These are phyloP conservation scores for Pistacia atlantica DNA, from an alignment of 345 rosid species.

Conservation along the genomic window DNA sequence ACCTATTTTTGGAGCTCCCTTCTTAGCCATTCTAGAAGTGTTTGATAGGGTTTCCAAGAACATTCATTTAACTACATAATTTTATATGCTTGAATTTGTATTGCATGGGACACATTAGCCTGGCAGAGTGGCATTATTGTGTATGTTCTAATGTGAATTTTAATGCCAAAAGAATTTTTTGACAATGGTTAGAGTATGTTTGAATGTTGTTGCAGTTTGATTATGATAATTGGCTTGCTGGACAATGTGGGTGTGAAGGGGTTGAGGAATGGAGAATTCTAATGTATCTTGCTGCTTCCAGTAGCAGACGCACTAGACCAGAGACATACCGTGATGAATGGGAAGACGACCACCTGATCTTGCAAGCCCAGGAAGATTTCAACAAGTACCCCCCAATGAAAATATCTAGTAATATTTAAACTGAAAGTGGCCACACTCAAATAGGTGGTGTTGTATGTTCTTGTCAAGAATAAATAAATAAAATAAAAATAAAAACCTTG, in stretches of 20 bases:
- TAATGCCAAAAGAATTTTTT: not conserved
- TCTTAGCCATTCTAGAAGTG: not conserved
- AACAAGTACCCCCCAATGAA: conserved; percentile 27
- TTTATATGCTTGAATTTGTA: too few relatives aligned
- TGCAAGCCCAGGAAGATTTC: conserved; percentile 56
- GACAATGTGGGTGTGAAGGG: conserved; percentile 33
- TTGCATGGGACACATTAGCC: too few relatives aligned
- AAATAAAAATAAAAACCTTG: not conserved
- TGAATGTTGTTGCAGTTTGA: conserved; percentile 42
- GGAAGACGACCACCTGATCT: conserved; percentile 58
- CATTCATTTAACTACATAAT: too few relatives aligned
- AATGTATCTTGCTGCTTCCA: conserved; percentile 31
- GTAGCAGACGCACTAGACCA: conserved; percentile 19
- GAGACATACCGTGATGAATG: conserved; percentile 60
- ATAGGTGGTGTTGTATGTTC: not conserved
- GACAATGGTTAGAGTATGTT: not conserved
- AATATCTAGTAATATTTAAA: not conserved
- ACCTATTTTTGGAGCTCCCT: not conserved
- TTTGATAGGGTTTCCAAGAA: not conserved
- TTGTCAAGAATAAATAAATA: not conserved
- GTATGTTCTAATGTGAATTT: not conserved
- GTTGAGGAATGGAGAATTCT: conserved; percentile 61
- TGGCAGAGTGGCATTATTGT: not conserved
- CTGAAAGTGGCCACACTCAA: not conserved
- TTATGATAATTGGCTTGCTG: conserved; percentile 62